A percentile compares a stretch with the other conserved stretches of the same genome.
Evolutionary conservation across 2,329 filamentous ascomycete species (phyloP).

Genomic region (Didymella segeticola): DNA sequence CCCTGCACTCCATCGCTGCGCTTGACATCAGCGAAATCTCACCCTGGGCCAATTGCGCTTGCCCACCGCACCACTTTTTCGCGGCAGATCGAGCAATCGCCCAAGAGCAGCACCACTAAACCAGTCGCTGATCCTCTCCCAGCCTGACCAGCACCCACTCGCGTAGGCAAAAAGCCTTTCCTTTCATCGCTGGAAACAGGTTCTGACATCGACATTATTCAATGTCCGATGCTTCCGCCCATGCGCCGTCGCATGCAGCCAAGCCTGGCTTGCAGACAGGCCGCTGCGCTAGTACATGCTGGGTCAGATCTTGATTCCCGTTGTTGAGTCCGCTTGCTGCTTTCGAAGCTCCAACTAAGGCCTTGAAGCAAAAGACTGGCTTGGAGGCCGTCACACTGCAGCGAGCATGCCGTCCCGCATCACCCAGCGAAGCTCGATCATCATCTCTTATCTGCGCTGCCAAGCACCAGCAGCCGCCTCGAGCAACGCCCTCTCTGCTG

Average conservation of each 20-base stretch:
- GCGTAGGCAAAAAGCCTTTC: background rate
- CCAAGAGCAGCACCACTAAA: background rate
- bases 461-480: conserved; percentile 28
- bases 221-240: conserved; percentile 13
- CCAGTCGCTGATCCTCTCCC: conserved; percentile 6
- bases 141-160: background rate
- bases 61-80: conserved; percentile 15
- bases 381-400: conserved; percentile 9
- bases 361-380: background rate
- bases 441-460: conserved; percentile 14
- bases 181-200: conserved; percentile 13
- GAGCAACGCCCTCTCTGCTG: conserved; percentile 41
- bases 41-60: conserved; percentile 9
- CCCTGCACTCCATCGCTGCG: conserved; percentile 15
- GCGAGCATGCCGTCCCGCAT: conserved; percentile 6
- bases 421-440: conserved; percentile 6
- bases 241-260: conserved; percentile 23
- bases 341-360: conserved; percentile 3
- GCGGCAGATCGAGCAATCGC: conserved; percentile 13
- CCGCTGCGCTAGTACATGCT: conserved; percentile 15
- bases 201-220: conserved; percentile 15
- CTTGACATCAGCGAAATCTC: conserved; percentile 38
- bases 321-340: conserved; percentile 10
- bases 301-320: conserved; percentile 16
- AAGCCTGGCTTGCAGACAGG: conserved; percentile 15